Conservation (phyloP, 345 rosid species). For the Lepidium aucheri region DNA sequence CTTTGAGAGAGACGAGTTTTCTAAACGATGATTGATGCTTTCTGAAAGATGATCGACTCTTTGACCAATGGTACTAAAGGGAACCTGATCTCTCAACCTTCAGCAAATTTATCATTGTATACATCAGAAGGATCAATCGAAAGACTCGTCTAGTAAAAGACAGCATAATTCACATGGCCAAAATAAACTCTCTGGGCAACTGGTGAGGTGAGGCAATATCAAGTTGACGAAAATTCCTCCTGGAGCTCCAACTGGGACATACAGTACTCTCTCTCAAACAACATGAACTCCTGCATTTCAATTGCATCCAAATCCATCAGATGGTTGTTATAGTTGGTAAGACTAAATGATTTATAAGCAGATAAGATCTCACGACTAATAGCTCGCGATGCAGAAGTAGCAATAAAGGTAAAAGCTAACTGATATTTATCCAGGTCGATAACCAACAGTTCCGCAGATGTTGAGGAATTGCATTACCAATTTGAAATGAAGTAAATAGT, state of each 20-base stretch:
- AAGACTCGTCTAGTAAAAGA: not conserved
- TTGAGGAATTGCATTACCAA: not conserved
- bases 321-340: not conserved
- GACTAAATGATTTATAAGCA: not conserved
- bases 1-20: not conserved
- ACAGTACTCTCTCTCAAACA: conserved; percentile 79
- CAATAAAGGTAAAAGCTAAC: not conserved
- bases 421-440: not conserved
- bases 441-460: not conserved
- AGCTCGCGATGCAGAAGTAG: not conserved
- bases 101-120: not conserved
- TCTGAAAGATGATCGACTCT: not conserved
- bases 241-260: conserved; percentile 63
- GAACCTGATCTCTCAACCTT: conserved; percentile 1
- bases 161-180: conserved; percentile 2
- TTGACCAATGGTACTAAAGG: not conserved
- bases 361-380: not conserved
- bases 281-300: conserved; percentile 62
- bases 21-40: not conserved
- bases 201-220: conserved; percentile 7
- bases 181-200: not conserved
- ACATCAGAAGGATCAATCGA: conserved; percentile 3
- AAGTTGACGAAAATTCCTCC: conserved; percentile 38
- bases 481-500: not conserved
- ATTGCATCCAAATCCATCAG: conserved; percentile 13